phyloP scores from a whole-genome alignment of 768 basidiomycete genomes.

The Calocybe gangraenosa region DNA sequence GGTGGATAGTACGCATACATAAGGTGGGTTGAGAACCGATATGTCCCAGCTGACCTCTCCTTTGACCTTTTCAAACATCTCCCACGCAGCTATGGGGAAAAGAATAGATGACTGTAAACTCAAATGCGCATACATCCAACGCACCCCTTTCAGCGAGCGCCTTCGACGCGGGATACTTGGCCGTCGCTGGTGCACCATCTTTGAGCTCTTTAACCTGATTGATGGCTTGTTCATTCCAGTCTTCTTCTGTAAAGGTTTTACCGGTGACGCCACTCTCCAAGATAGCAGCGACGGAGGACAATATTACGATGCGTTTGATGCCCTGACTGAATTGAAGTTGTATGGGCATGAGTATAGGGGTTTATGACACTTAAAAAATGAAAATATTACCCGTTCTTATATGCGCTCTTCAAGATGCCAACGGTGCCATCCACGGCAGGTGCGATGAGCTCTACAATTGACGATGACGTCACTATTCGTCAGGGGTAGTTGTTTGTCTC shows the following conservation, averaged over 20 bases:
- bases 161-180: constrained; percentile 61
- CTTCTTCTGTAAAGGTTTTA: constrained; percentile 38
- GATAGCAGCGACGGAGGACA: not conserved
- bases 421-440: constrained; percentile 74
- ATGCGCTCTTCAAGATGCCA: constrained; percentile 54
- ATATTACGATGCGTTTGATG: constrained; percentile 44
- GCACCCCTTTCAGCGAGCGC: constrained; percentile 58
- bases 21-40: constrained; percentile 48
- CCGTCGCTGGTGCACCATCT: constrained; percentile 28
- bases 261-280: constrained; percentile 25
- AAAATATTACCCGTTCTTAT: constrained; percentile 36
- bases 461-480: not conserved
- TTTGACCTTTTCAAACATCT: constrained; percentile 34
- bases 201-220: constrained; percentile 47
- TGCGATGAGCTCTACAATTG: constrained; percentile 49
- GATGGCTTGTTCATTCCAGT: constrained; percentile 58
- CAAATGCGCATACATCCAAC: constrained; percentile 18
- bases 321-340: not conserved
- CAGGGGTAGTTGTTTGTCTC: constrained; percentile 20
- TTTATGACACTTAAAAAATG: not conserved
- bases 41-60: constrained; percentile 47
- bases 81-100: constrained; percentile 33
- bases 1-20: constrained; percentile 26
- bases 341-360: too few relatives aligned
- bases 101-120: not conserved